phyloP scores from a whole-genome alignment of 139 green algal genomes.

The Volvox africanus region DNA sequence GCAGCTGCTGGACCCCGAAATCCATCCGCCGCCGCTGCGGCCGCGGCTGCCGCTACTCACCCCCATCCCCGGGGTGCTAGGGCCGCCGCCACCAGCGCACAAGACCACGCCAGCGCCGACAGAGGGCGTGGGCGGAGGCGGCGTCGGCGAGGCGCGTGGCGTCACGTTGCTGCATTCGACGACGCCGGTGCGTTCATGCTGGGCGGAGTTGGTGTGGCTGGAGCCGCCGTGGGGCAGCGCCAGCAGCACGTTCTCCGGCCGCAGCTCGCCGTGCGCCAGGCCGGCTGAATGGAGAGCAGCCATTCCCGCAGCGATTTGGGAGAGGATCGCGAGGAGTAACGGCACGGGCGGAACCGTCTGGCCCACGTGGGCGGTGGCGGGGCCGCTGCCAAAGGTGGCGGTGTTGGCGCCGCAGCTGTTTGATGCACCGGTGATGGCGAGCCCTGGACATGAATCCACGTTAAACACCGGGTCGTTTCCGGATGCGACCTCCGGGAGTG shows the following conservation, averaged over 20 bases:
- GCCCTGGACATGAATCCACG: not conserved
- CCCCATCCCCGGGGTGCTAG: not conserved
- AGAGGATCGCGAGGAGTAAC: slow-evolving; percentile 53
- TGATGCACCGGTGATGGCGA: slow-evolving; percentile 1
- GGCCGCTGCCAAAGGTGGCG: not conserved
- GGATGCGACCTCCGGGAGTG: not conserved
- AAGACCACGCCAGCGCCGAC: not conserved
- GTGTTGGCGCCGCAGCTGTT: not conserved
- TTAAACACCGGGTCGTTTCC: not conserved
- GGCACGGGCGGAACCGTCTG: slow-evolving; percentile 10
- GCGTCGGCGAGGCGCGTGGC: not conserved
- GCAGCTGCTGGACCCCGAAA: slow-evolving; percentile 25
- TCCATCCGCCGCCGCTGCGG: not conserved
- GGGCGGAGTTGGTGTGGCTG: not conserved
- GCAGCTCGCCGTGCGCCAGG: slow-evolving; percentile 62
- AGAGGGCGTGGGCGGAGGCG: not conserved
- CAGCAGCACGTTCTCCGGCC: slow-evolving; percentile 63
- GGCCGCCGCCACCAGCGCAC: not conserved
- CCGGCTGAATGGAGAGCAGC: slow-evolving; percentile 53
- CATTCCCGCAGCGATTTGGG: slow-evolving; percentile 56
- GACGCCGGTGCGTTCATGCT: not conserved
- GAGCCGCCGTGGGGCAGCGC: not conserved
- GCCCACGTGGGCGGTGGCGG: not conserved
- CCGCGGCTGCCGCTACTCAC: not conserved
- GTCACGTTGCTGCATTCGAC: not conserved